A percentile compares a stretch with the other conserved stretches of the same genome.
phyloP scores from a whole-genome alignment of 768 basidiomycete species.

The Hygrophorus russula region DNA sequence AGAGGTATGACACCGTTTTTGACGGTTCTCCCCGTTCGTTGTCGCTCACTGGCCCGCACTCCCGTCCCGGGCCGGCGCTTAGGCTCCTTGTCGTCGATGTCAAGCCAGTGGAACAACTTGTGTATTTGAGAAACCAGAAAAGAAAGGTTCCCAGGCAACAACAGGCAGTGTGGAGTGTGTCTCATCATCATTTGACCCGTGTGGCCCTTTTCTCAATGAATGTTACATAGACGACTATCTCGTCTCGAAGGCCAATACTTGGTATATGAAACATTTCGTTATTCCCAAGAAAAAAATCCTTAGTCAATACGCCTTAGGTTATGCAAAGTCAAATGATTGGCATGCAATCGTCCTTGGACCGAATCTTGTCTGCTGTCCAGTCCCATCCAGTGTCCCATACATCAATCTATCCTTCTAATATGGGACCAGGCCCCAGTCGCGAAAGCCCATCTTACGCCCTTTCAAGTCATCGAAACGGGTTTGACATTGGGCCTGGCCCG shows the following conservation, averaged over 20 bases:
- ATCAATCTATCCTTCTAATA: slow-evolving; percentile 23
- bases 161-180: slow-evolving; percentile 66
- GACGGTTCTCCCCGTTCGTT: slow-evolving; percentile 29
- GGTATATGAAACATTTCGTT: slow-evolving; percentile 26
- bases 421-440: slow-evolving; percentile 17
- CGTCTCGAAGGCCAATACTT: slow-evolving; percentile 81
- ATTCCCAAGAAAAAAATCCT: background rate
- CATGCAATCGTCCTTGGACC: slow-evolving; percentile 82
- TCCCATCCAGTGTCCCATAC: slow-evolving; percentile 24
- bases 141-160: slow-evolving; percentile 56
- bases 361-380: slow-evolving; percentile 63
- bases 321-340: slow-evolving; percentile 95
- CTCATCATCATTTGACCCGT: slow-evolving; percentile 5
- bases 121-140: slow-evolving; percentile 86
- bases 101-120: slow-evolving; percentile 72
- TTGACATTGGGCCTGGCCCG: slow-evolving; percentile 25
- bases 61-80: slow-evolving; percentile 63
- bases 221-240: slow-evolving; percentile 53
- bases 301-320: slow-evolving; percentile 32
- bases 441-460: slow-evolving; percentile 33
- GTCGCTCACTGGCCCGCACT: slow-evolving; percentile 51
- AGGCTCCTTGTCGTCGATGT: slow-evolving; percentile 89
- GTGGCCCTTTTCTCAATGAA: slow-evolving; percentile 9
- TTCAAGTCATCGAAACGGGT: slow-evolving; percentile 27
- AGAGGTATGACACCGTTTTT: slow-evolving; percentile 46